Evolutionary conservation across 768 basidiomycete species (phyloP).

Genomic region (Xanthoconium purpureum): DNA sequence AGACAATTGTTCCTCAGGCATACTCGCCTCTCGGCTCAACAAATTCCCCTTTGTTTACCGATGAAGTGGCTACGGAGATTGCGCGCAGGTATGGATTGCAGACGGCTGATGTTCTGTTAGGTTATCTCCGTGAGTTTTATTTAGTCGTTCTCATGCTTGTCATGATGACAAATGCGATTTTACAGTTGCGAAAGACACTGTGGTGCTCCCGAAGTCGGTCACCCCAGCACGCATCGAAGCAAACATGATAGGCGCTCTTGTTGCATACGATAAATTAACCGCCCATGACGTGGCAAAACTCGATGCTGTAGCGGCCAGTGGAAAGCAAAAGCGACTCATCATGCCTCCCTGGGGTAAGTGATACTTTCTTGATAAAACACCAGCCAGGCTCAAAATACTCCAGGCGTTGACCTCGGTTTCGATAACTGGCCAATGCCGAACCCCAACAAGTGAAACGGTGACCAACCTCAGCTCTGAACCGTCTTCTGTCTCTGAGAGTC

Average conservation of each 20-base stretch:
- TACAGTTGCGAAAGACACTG: constrained; percentile 59
- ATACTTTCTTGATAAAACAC: neutral
- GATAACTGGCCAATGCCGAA: constrained; percentile 50
- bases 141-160: constrained; percentile 1
- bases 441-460: constrained; percentile 1
- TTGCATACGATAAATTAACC: constrained; percentile 45
- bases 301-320: constrained; percentile 52
- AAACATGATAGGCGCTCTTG: constrained; percentile 52
- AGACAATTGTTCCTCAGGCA: constrained; percentile 70
- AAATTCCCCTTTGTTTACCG: constrained; percentile 60
- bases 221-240: constrained; percentile 63
- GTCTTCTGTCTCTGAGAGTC: neutral
- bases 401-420: constrained; percentile 67
- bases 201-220: constrained; percentile 76
- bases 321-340: constrained; percentile 69
- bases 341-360: constrained; percentile 69
- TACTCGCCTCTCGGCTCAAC: constrained; percentile 80
- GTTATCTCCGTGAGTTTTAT: constrained; percentile 52
- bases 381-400: constrained; percentile 12
- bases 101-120: constrained; percentile 57
- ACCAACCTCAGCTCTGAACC: neutral
- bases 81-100: constrained; percentile 55
- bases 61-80: constrained; percentile 57
- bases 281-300: constrained; percentile 52
- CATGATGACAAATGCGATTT: neutral